phyloP scores from a whole-genome alignment of 768 basidiomycete genomes.

The Dentipellis fragilis region DNA sequence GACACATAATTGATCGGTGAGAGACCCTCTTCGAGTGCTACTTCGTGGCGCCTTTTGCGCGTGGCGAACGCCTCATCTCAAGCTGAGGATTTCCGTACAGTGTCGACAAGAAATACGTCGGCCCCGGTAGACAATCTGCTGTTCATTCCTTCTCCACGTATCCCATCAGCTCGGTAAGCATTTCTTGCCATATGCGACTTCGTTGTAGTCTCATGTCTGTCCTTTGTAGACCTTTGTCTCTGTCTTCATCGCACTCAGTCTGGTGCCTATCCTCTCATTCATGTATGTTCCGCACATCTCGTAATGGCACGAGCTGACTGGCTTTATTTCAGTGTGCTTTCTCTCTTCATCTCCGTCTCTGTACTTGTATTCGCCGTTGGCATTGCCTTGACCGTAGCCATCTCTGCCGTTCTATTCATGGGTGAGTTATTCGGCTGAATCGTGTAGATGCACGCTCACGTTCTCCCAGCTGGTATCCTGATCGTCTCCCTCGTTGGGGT shows the following conservation, averaged over 20 bases:
- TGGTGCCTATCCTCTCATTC: conserved; percentile 11
- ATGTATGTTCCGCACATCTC: conserved; percentile 2
- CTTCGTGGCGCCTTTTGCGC: too few species aligned
- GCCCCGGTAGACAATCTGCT: conserved; percentile 1
- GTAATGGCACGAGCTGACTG: too few species aligned
- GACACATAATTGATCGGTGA: conserved; percentile 3
- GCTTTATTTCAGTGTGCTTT: background rate
- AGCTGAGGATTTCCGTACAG: background rate
- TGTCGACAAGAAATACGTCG: conserved; percentile 7
- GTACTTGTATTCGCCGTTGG: background rate
- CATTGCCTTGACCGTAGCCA: background rate
- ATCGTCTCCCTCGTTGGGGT: conserved; percentile 5
- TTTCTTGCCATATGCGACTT: too few species aligned
- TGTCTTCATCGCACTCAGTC: conserved; percentile 5
- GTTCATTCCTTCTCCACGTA: background rate
- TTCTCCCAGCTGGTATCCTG: conserved; percentile 5
- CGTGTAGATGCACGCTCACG: background rate
- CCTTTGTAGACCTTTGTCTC: conserved; percentile 1
- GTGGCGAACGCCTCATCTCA: too few species aligned
- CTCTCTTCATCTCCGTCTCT: background rate
- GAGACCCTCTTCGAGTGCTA: background rate
- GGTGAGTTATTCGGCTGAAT: background rate
- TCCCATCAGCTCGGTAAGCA: conserved; percentile 8
- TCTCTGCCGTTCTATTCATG: background rate
- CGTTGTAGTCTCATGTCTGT: background rate